Evolutionary conservation across 495 filamentous ascomycete genomes (phyloP).

Genomic region (Astrocystis sublimbata): DNA sequence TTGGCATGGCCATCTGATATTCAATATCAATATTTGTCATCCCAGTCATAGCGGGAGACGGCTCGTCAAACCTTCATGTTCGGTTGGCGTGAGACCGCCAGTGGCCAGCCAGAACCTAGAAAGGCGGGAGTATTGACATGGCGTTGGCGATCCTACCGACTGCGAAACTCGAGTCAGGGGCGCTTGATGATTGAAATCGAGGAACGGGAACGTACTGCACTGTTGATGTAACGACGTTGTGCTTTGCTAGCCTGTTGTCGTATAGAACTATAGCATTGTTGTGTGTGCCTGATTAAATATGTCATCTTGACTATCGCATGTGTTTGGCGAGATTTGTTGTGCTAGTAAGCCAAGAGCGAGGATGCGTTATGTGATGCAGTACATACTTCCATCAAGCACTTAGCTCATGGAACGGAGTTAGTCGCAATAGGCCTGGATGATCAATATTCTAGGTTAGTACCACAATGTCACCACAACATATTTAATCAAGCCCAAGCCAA

Average conservation of each 20-base stretch:
- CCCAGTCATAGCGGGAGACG: not conserved
- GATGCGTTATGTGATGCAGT: not conserved
- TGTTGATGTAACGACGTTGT: not conserved
- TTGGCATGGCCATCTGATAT: conserved; percentile 68
- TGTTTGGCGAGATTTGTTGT: not conserved
- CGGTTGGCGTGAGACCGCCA: conserved; percentile 64
- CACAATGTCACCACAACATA: not conserved
- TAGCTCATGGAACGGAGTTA: too few relatives aligned
- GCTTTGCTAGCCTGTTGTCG: not conserved
- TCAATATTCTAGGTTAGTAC: too few relatives aligned
- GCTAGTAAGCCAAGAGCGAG: not conserved
- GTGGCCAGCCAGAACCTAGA: conserved; percentile 78
- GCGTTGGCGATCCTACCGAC: not conserved
- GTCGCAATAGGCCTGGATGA: not conserved
- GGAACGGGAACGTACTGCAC: conserved; percentile 24
- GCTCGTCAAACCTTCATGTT: conserved; percentile 47
- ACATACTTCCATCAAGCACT: not conserved
- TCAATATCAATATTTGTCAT: conserved; percentile 17
- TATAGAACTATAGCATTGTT: conserved; percentile 5
- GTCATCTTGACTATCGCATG: conserved; percentile 27
- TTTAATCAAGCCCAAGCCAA: not conserved
- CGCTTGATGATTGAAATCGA: not conserved
- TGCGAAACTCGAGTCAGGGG: not conserved
- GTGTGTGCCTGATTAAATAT: conserved; percentile 21
- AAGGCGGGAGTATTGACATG: conserved; percentile 47